Conservation (phyloP, 805 yeast species). For the Yarrowia sp. region DNA sequence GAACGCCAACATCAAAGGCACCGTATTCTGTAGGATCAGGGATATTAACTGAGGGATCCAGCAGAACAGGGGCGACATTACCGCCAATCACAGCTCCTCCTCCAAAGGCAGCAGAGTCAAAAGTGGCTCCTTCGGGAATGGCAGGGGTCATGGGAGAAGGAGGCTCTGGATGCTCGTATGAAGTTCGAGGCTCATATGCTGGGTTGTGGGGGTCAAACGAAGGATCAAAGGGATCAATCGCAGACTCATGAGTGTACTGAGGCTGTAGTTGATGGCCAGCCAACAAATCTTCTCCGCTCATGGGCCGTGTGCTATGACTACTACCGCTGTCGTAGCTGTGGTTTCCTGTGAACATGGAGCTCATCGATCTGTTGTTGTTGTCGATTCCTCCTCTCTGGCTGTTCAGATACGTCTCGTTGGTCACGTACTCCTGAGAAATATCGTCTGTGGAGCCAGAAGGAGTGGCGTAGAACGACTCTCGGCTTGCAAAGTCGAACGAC, state of each 20-base stretch:
- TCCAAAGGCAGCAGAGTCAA: slow-evolving; percentile 11
- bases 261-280: slow-evolving; percentile 17
- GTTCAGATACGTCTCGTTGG: slow-evolving; percentile 14
- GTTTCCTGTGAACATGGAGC: neutral
- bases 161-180: slow-evolving; percentile 9
- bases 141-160: slow-evolving; percentile 10
- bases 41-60: slow-evolving; percentile 26
- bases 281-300: slow-evolving; percentile 20
- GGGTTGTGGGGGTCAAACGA: slow-evolving; percentile 26
- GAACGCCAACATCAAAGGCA: slow-evolving; percentile 29
- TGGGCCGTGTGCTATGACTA: slow-evolving; percentile 7
- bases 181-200: slow-evolving; percentile 20
- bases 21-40: slow-evolving; percentile 35
- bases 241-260: slow-evolving; percentile 25
- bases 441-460: slow-evolving; percentile 28
- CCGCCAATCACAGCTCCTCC: slow-evolving; percentile 14
- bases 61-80: slow-evolving; percentile 5
- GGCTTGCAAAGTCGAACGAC: slow-evolving; percentile 20
- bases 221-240: slow-evolving; percentile 22
- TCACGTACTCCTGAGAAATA: slow-evolving; percentile 26
- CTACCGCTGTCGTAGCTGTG: slow-evolving; percentile 20
- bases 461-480: slow-evolving; percentile 30
- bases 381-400: slow-evolving; percentile 11
- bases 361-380: slow-evolving; percentile 8
- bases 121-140: neutral